Conservation (phyloP, 2,329 filamentous ascomycete genomes). For the Phyllosticta citribraziliensis region DNA sequence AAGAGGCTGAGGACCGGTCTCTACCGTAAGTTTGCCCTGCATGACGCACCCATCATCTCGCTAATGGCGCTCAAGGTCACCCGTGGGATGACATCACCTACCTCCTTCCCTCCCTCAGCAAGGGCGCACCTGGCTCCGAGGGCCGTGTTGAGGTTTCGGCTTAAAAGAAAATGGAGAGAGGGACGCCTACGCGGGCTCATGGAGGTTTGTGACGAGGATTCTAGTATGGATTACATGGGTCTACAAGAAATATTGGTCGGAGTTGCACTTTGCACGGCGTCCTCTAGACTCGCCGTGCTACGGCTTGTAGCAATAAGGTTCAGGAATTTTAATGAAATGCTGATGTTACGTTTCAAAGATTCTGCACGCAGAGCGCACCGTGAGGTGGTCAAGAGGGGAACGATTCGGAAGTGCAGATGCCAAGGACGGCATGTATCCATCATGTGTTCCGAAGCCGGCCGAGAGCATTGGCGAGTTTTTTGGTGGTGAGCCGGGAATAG, state of each 20-base stretch:
- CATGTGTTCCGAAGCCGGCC: not conserved
- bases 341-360: not conserved
- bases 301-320: not conserved
- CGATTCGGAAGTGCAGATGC: not conserved
- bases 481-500: not conserved
- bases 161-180: not conserved
- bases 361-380: not conserved
- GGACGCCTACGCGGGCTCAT: not conserved
- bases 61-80: conserved; percentile 33
- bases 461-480: not conserved
- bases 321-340: not conserved
- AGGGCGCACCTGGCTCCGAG: conserved; percentile 29
- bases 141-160: conserved; percentile 30
- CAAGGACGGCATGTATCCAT: not conserved
- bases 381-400: not conserved
- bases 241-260: not conserved
- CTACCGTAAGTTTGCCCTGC: conserved; percentile 51
- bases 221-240: not conserved
- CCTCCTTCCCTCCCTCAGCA: conserved; percentile 27
- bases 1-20: conserved; percentile 97
- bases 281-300: not conserved
- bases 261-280: conserved; percentile 1
- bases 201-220: not conserved
- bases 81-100: conserved; percentile 94
- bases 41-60: not conserved